phyloP scores from a whole-genome alignment of 2,329 filamentous ascomycete species.

The Penicillium sp. region DNA sequence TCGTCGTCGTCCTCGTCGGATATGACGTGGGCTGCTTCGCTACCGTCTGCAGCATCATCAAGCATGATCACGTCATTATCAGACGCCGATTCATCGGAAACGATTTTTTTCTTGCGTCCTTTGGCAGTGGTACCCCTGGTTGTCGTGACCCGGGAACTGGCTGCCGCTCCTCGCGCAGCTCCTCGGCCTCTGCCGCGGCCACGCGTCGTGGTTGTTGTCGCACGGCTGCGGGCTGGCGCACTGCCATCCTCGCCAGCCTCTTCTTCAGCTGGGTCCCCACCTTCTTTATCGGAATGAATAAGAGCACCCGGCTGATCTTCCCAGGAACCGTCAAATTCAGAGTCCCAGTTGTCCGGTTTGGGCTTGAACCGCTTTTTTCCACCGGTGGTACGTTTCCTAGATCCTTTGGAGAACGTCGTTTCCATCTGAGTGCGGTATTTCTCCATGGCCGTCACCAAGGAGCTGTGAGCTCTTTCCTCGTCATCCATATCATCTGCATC shows the following conservation, averaged over 20 bases:
- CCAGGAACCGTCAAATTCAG: conserved; percentile 85
- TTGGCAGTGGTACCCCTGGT: conserved; percentile 28
- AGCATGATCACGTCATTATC: conserved; percentile 42
- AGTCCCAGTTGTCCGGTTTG: conserved; percentile 79
- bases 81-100: conserved; percentile 38
- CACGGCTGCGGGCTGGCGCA: conserved; percentile 26
- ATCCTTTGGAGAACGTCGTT: conserved; percentile 66
- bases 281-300: conserved; percentile 52
- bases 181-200: conserved; percentile 50
- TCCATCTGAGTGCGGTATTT: conserved; percentile 68
- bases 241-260: conserved; percentile 50
- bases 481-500: conserved; percentile 69
- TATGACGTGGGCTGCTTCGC: conserved; percentile 30
- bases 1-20: conserved; percentile 27
- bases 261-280: conserved; percentile 47
- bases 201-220: conserved; percentile 41
- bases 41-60: conserved; percentile 32
- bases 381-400: conserved; percentile 51
- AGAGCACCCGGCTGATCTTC: conserved; percentile 71
- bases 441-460: conserved; percentile 72
- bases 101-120: conserved; percentile 29
- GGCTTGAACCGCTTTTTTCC: conserved; percentile 65
- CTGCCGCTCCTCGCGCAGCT: conserved; percentile 40
- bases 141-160: conserved; percentile 34
- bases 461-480: conserved; percentile 64